Base-by-base conservation (phyloP, 257 asterid species). In the Haberlea rhodopensis region DNA sequence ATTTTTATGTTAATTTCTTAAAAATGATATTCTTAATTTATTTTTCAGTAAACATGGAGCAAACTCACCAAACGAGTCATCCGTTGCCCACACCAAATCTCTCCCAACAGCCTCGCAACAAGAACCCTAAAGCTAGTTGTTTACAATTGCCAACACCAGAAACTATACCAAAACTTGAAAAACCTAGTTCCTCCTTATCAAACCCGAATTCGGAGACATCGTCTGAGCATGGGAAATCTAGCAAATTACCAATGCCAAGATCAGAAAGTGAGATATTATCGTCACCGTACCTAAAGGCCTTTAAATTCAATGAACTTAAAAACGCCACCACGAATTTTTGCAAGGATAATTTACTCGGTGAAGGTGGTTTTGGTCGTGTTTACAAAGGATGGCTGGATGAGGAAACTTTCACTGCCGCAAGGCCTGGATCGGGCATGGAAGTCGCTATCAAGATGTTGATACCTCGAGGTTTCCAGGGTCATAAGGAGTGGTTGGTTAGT, bases 401-500 rank as follows among this genome's bases (percentile, higher is more conserved):
- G 51, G 70, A 76, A 62, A 71, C 70, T 27, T 75, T 82, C 37
- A 65, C 60, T 28, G 75, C 87, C 26, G 21, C 82, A 8, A 58
- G 37, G 8, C 79, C 73, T 0, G 77, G 75, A 27, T 68, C 51
- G 0, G 87, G 84, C n/a, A 19, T 63, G 13, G 71, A 77, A 1
- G 84, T 76, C 20, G 87, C 87, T 9, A 75, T 82, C 59, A 82
- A 82, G 79, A 82, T 61, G 73, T 78, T 79, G 0, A 82, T 74
- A 55, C 80, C 72, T 40, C 65, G 62, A 61, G 74, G 87, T 57
- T 73, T 60, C 48, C 87, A 82, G 24, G 87, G 87, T 40, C 87
- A 82, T 53, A 82, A 71, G 4, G 87, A 82, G 79, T 82, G 87
- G 87, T 49, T 82, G 82, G 87, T 82, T 1, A 57, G 81, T 72